Evolutionary conservation across 1,284 basidiomycete genomes (phyloP).

Genomic region (Phaffia rhodozyma): DNA sequence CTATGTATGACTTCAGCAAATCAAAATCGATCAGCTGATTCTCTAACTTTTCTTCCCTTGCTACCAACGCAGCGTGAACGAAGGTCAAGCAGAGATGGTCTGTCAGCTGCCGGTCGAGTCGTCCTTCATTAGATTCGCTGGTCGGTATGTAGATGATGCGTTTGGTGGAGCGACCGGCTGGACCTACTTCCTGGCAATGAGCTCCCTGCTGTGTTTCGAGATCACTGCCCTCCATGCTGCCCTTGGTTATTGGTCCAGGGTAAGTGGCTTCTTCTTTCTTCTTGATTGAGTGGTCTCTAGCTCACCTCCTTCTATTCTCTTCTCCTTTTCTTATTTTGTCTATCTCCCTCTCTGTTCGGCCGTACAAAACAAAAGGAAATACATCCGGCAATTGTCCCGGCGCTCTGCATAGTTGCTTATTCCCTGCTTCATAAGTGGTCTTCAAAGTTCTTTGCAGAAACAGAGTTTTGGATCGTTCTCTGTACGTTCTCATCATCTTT

Average conservation of each 20-base stretch:
- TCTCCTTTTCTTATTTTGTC: no score
- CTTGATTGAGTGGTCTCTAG: background rate
- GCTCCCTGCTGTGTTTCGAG: conserved; percentile 24
- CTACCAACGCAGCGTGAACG: no score
- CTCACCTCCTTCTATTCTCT: background rate
- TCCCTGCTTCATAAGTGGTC: no score
- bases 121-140: conserved; percentile 15
- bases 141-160: conserved; percentile 18
- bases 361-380: no score
- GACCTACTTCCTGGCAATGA: conserved; percentile 23
- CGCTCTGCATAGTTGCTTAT: no score
- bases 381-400: no score
- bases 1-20: no score
- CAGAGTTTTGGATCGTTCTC: conserved; percentile 24
- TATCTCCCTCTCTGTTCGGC: no score
- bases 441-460: no score
- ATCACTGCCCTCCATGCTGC: conserved; percentile 22
- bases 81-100: conserved; percentile 13
- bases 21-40: no score
- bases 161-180: conserved; percentile 24
- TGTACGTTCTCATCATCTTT: background rate
- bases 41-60: no score
- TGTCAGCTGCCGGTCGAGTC: conserved; percentile 16
- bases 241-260: conserved; percentile 24
- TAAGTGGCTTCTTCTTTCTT: conserved; percentile 18